Evolutionary conservation across 2,329 filamentous ascomycete genomes (phyloP), one percentile per base, ranked within the genome.

Genomic region (Penicillium aurantiogriseum): DNA sequence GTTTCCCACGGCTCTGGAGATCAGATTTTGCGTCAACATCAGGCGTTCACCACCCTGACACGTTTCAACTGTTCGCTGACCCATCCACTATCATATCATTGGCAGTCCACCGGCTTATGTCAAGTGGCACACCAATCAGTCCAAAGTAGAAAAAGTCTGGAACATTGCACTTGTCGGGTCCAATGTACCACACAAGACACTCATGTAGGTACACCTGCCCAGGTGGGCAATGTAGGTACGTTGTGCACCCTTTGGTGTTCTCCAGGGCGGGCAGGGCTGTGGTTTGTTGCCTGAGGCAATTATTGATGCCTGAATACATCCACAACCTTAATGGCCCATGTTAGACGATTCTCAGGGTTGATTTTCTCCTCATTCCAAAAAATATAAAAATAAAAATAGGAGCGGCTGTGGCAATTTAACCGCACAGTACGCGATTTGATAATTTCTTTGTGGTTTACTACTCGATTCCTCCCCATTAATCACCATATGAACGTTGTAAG

Each of bases 11-110:
- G 50, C 35, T 40, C 44, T 42, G 39, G 36, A 43, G 23, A 50
- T 46, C 33, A 39, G 36, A 17, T 46, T 47, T 35, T 40, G 45
- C 45, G 48, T 61, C 51, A 57, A 57, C 13, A 39, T 25, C 25
- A 38, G 44, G 23, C 48, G 51, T 52, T 15, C 53, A 52, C 40
- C 47, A 59, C 40, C 8, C 48, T 27, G 21, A 62, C 56, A 57
- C 45, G 54, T 54, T 54, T 60, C 27, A 45, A 2, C 3, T 47
- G 51, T 31, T 53, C 38, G 31, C 23, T 13, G 58, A 54, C 42
- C 60, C 55, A 57, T 57, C n/a, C 10, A 17, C n/a, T 17, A 27
- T n/a, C n/a, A 27, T 40, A 5, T 58, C 42, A 64, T 64, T 64
- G 60, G 62, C 40, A 57, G 48, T 42, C 54, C 46, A 33, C 15